These are phyloP conservation scores for Buxus sempervirens DNA, from an alignment of 164 flowering plant species.

Conservation along the genomic window DNA sequence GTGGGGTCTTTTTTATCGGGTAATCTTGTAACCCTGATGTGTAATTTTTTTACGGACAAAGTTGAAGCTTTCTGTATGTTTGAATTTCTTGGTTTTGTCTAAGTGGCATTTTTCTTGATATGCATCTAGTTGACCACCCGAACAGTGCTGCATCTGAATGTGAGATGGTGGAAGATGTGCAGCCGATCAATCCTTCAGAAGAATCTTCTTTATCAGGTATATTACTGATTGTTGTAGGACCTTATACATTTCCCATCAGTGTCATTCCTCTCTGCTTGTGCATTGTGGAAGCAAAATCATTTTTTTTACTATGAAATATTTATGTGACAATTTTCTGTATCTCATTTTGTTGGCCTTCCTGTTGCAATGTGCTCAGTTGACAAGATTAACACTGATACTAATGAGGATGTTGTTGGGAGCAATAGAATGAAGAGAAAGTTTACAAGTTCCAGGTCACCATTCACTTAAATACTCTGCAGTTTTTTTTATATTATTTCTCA, in stretches of 20 bases:
- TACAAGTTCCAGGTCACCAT: conserved; percentile 37
- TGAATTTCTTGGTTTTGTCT: conserved; percentile 1
- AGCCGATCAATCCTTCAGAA: conserved; percentile 19
- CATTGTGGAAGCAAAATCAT: neutral
- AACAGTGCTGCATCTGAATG: conserved; percentile 21
- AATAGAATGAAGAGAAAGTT: conserved; percentile 49
- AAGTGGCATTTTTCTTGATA: conserved; percentile 9
- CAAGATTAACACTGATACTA: conserved; percentile 19
- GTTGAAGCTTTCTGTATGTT: neutral
- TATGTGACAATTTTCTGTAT: neutral
- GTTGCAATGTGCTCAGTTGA: conserved; percentile 39
- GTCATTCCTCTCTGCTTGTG: neutral
- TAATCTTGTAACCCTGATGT: conserved; percentile 9
- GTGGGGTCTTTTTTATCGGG: conserved; percentile 35
- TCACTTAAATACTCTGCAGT: neutral
- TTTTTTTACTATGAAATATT: neutral
- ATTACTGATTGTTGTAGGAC: conserved; percentile 3
- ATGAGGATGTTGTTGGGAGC: conserved; percentile 21
- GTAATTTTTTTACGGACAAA: neutral
- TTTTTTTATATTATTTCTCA: neutral
- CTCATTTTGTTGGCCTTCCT: conserved; percentile 9
- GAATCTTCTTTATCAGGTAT: conserved; percentile 34
- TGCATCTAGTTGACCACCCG: conserved; percentile 27
- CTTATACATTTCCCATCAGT: neutral
- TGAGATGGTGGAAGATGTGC: conserved; percentile 20